Conservation (phyloP, 2,329 filamentous ascomycete species). For the Fusarium dlaminii region DNA sequence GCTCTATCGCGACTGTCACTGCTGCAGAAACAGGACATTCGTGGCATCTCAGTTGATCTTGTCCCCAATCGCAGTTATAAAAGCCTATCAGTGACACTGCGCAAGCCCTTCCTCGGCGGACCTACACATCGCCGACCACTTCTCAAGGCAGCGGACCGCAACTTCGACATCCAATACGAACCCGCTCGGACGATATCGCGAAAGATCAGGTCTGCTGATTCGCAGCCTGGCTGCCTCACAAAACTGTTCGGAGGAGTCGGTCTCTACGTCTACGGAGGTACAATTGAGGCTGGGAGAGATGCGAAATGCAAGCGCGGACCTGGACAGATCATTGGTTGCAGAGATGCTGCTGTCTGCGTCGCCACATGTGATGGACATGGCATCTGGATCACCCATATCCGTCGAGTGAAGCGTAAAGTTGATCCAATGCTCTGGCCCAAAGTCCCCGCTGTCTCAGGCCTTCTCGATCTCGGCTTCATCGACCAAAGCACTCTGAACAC, state of each 20-base stretch:
- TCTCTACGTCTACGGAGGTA: conserved; percentile 24
- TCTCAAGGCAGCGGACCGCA: conserved; percentile 8
- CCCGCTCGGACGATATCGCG: conserved; percentile 14
- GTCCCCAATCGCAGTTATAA: not conserved
- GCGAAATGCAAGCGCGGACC: not conserved
- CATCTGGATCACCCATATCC: conserved; percentile 25
- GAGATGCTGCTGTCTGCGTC: conserved; percentile 8
- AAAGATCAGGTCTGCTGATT: conserved; percentile 27
- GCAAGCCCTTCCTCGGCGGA: conserved; percentile 4
- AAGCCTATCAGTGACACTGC: conserved; percentile 1
- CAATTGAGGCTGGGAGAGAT: not conserved
- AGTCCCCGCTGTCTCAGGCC: conserved; percentile 8
- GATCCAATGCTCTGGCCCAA: conserved; percentile 31
- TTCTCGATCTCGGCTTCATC: not conserved
- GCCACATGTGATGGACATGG: conserved; percentile 20
- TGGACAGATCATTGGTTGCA: not conserved
- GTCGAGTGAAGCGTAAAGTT: conserved; percentile 24
- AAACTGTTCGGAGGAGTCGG: conserved; percentile 1
- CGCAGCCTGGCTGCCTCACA: conserved; percentile 26
- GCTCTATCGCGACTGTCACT: not conserved
- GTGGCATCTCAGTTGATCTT: not conserved
- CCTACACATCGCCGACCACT: conserved; percentile 10
- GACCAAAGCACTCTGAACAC: not conserved
- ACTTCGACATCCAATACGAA: conserved; percentile 10
- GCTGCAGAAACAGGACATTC: not conserved